These are phyloP conservation scores for Candida coquimbonensis DNA, from an alignment of 805 yeast genomes.

Conservation along the genomic window DNA sequence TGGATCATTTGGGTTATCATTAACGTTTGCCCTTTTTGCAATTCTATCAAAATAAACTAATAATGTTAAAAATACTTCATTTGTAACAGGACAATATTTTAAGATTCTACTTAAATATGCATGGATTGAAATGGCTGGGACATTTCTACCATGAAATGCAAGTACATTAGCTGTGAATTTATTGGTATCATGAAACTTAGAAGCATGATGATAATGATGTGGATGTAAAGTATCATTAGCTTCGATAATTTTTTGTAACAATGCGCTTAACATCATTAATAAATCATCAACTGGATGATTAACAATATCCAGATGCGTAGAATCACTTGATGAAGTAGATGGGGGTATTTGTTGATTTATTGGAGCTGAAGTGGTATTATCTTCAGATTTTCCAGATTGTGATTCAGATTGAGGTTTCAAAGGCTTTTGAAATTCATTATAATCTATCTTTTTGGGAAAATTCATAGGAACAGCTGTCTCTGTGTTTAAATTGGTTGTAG, in stretches of 20 bases:
- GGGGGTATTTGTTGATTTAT: slow-evolving; percentile 8
- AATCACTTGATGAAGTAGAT: not conserved
- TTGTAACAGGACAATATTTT: slow-evolving; percentile 97
- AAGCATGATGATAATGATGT: slow-evolving; percentile 27
- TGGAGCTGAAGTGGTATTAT: too few species aligned
- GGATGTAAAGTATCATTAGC: slow-evolving; percentile 84
- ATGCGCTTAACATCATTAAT: slow-evolving; percentile 75
- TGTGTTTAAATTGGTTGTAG: not conserved
- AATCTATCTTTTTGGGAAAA: slow-evolving; percentile 8
- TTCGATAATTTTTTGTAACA: slow-evolving; percentile 79
- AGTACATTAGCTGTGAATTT: slow-evolving; percentile 61
- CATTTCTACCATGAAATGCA: slow-evolving; percentile 92
- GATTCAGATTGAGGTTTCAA: slow-evolving; percentile 3
- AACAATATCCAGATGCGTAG: slow-evolving; percentile 46
- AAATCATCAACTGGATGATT: slow-evolving; percentile 78
- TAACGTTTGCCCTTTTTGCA: slow-evolving; percentile 70
- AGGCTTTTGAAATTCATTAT: slow-evolving; percentile 16
- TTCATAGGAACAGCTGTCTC: slow-evolving; percentile 12
- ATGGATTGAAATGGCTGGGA: slow-evolving; percentile 90
- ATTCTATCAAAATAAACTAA: slow-evolving; percentile 93
- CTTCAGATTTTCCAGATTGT: too few species aligned
- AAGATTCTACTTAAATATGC: slow-evolving; percentile 85
- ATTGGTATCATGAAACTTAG: slow-evolving; percentile 27
- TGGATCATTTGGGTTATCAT: slow-evolving; percentile 17
- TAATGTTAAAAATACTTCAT: slow-evolving; percentile 86